Percentiles rank a stretch among this genome's conserved stretches.
phyloP scores from a whole-genome alignment of 2,329 filamentous ascomycete genomes.

The Fusarium siculi region DNA sequence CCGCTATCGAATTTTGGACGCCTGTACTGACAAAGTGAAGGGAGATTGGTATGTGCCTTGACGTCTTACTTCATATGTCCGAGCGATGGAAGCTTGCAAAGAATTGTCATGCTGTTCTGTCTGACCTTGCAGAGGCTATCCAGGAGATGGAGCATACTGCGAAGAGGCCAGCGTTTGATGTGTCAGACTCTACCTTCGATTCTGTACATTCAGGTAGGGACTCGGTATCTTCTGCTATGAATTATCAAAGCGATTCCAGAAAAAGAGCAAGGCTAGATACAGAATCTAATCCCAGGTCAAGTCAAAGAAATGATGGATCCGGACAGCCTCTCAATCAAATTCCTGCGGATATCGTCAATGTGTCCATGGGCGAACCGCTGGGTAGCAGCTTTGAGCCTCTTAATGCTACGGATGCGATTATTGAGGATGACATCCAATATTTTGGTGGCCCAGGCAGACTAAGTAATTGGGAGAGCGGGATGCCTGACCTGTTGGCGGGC shows the following conservation, averaged over 20 bases:
- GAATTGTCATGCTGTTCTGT: not conserved
- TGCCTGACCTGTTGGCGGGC: not conserved
- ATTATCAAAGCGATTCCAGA: not conserved
- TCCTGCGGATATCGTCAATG: not conserved
- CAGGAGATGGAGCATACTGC: not conserved
- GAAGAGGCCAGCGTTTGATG: not conserved
- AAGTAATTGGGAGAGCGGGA: not conserved
- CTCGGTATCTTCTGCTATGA: not conserved
- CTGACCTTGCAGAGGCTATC: not conserved
- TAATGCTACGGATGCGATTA: accelerated
- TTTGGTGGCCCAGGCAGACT: not conserved
- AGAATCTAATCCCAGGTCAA: not conserved
- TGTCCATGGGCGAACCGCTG: not conserved
- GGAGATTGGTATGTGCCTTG: not conserved
- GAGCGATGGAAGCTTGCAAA: not conserved
- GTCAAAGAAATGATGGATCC: no score
- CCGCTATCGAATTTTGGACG: no score
- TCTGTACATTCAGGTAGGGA: no score
- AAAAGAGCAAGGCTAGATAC: not conserved
- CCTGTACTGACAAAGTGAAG: not conserved
- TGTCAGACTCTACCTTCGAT: no score
- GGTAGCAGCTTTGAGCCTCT: accelerated
- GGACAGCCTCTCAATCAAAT: not conserved
- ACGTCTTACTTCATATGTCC: not conserved
- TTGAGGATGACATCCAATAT: not conserved